Base-by-base conservation (phyloP, 768 basidiomycete genomes). In the Auriculariales sp. region DNA sequence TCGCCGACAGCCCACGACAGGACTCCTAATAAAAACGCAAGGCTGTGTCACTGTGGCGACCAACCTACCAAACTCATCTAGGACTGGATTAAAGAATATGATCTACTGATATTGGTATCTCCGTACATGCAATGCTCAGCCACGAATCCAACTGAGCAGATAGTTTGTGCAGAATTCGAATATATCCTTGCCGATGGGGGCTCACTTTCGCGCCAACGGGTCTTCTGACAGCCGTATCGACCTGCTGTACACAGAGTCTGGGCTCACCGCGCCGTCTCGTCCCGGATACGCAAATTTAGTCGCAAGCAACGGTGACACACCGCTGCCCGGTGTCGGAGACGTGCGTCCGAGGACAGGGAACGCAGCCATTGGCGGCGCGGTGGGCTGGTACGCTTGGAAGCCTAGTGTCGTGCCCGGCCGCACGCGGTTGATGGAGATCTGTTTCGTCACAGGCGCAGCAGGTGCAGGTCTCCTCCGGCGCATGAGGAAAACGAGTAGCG, bases 371-470 rank as follows among this genome's bases (percentile, higher is more conserved):
- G 31, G 9, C 31, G 31, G 31, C 31, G 31, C 7, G 9, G 7
- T 15, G 15, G 31, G 15, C 31, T 32, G 7, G 31, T 9, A 32
- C 31, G 7, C 31, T 15, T 32, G 7, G 15, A 9, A 32, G 31
- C 31, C 31, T 15, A 32, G 31, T 15, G 31, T 32, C 9, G 31
- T 32, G 31, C 31, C 31, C 7, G 31, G 31, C 15, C 31, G 31
- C 15, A 15, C 9, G 9, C 31, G 31, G 15, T 15, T 32, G 31
- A 32, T 32, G 9, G 31, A 32, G 31, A 9, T 32, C 31, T 32
- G 7, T 15, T 9, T 68, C 5, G 66, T 48, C 55, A 12, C 68
- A 69, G 4, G 68, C 68, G 54, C 68, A 64, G 27, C 69, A 7
- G 49, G 33, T 25, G 31, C 64, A 36, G 55, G 58, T 31, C 46